Conservation (phyloP, 139 green algal genomes). For the Zygnema cylindricum region DNA sequence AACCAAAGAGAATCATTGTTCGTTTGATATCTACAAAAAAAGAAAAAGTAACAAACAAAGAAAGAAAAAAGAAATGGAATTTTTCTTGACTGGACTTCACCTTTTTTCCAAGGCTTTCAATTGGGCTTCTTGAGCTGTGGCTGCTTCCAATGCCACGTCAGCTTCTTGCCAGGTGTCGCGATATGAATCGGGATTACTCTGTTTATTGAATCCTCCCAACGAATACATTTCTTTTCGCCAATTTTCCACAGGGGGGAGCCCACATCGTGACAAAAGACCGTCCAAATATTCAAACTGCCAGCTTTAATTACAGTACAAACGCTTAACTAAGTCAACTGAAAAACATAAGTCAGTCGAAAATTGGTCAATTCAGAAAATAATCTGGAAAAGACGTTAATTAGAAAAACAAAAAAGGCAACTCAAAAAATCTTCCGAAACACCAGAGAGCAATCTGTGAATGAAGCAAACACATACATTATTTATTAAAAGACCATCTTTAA, state of each 20-base stretch:
- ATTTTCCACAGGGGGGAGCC: neutral
- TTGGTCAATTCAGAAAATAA: neutral
- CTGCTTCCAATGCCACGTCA: neutral
- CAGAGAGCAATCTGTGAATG: neutral
- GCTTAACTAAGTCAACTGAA: neutral
- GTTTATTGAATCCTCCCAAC: neutral
- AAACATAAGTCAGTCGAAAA: neutral
- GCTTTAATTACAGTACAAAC: neutral
- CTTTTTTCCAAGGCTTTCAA: neutral
- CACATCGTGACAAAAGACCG: neutral
- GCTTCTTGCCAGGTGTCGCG: conserved; percentile 36
- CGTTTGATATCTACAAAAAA: neutral
- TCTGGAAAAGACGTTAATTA: neutral
- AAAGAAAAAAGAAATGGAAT: neutral
- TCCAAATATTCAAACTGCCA: conserved; percentile 47
- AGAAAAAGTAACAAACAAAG: neutral
- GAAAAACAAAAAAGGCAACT: neutral
- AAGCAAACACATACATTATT: conserved; percentile 24
- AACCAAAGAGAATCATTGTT: neutral
- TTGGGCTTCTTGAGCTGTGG: neutral
- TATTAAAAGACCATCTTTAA: conserved; percentile 3
- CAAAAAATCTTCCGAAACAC: neutral
- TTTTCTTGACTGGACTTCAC: neutral
- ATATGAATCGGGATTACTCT: neutral
- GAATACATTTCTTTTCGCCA: conserved; percentile 45